A percentile compares a stretch with the other conserved stretches of the same genome.
phyloP scores from a whole-genome alignment of 1,284 basidiomycete genomes.

The Puccinia polysora region DNA sequence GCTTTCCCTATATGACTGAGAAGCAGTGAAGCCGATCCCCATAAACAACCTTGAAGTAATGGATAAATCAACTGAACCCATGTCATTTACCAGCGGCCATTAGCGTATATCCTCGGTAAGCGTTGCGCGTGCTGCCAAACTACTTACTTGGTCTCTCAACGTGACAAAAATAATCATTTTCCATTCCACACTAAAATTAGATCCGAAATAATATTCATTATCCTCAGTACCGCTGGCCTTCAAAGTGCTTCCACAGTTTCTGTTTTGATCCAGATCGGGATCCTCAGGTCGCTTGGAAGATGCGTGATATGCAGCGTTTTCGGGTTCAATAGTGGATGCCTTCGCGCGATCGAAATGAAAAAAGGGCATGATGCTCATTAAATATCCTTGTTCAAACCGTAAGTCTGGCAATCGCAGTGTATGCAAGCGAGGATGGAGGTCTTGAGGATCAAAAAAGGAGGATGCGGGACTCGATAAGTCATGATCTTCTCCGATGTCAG shows the following conservation, averaged over 20 bases:
- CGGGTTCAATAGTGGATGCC: too few relatives aligned
- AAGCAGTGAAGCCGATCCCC: conserved; percentile 26
- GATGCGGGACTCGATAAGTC: conserved; percentile 16
- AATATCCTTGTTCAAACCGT: conserved; percentile 39
- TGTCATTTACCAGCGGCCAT: not conserved
- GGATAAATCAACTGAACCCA: conserved; percentile 24
- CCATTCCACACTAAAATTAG: conserved; percentile 36
- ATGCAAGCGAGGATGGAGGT: not conserved
- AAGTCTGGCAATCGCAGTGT: conserved; percentile 27
- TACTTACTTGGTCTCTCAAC: conserved; percentile 34
- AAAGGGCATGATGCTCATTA: conserved; percentile 34
- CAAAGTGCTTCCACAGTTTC: too few relatives aligned
- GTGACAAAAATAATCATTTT: conserved; percentile 28
- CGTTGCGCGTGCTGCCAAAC: too few relatives aligned
- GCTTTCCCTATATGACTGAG: conserved; percentile 12
- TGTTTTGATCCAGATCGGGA: conserved; percentile 2
- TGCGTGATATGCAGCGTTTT: not conserved
- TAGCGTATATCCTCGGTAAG: not conserved
- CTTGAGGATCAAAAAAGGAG: conserved; percentile 17
- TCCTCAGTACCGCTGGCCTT: not conserved
- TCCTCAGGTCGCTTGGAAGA: not conserved
- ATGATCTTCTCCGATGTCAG: not conserved
- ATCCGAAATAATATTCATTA: conserved; percentile 27
- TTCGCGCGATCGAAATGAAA: conserved; percentile 16
- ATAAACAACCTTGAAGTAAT: conserved; percentile 27